These are phyloP conservation scores for Cornus suecica DNA, from an alignment of 148 eudicot species.

Conservation along the genomic window DNA sequence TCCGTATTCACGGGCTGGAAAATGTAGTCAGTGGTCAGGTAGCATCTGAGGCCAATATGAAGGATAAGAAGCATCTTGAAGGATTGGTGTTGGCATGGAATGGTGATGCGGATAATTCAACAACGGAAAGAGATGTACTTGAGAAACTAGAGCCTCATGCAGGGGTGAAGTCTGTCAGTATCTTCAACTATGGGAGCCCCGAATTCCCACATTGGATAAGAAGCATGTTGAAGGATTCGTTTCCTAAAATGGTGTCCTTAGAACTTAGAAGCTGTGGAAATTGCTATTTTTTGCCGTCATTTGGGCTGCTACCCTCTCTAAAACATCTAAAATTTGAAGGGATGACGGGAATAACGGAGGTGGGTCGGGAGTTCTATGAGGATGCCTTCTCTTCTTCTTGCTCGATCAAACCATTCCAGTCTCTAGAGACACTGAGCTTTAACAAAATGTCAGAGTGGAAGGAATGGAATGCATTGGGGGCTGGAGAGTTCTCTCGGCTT, in stretches of 20 bases:
- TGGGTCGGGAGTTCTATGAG: not conserved
- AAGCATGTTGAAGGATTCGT: not conserved
- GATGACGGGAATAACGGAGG: not conserved
- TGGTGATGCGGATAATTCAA: not conserved
- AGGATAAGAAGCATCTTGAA: constrained; percentile 4
- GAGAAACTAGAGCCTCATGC: constrained; percentile 10
- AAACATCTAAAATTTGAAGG: constrained; percentile 3
- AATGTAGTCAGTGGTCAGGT: not conserved
- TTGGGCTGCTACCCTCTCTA: constrained; percentile 9
- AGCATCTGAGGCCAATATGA: constrained; percentile 14
- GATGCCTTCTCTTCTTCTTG: too few species aligned
- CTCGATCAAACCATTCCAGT: not conserved
- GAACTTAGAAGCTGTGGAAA: not conserved
- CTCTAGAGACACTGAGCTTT: not conserved
- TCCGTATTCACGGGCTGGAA: not conserved
- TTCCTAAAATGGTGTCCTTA: not conserved
- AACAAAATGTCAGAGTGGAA: not conserved
- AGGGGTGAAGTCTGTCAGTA: not conserved
- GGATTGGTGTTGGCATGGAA: not conserved
- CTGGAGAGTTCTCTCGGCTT: not conserved
- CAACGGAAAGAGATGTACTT: too few species aligned
- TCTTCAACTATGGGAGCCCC: not conserved
- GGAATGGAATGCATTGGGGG: not conserved
- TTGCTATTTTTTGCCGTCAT: constrained; percentile 9
- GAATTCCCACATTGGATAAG: constrained; percentile 13